These are phyloP conservation scores for Davidsoniella virescens DNA, from an alignment of 2,329 filamentous ascomycete species.

Conservation along the genomic window DNA sequence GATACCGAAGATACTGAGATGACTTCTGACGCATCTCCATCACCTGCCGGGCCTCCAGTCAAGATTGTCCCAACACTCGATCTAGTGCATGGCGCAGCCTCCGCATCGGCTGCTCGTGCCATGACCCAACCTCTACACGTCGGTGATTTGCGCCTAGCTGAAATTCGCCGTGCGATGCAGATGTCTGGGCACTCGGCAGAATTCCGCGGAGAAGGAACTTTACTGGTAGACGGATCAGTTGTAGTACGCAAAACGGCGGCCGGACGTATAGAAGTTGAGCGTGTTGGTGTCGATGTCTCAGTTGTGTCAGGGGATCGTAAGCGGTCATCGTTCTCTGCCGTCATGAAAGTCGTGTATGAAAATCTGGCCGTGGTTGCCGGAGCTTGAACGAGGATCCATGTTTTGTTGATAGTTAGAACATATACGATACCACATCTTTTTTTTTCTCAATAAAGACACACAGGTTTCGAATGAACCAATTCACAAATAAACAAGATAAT, in stretches of 20 bases:
- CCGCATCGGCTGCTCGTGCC: slow-evolving; percentile 40
- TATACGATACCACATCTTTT: no score
- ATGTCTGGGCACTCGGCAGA: slow-evolving; percentile 71
- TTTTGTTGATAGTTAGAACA: neutral
- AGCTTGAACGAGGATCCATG: neutral
- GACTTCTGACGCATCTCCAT: slow-evolving; percentile 9
- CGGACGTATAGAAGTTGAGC: slow-evolving; percentile 80
- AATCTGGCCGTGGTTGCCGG: slow-evolving; percentile 77
- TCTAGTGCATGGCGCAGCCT: slow-evolving; percentile 48
- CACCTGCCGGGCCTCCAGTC: slow-evolving; percentile 14
- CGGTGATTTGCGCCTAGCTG: slow-evolving; percentile 76
- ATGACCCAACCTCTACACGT: slow-evolving; percentile 83
- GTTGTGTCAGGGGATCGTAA: slow-evolving; percentile 15
- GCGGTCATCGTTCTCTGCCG: slow-evolving; percentile 63
- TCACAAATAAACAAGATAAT: neutral
- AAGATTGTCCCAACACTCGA: slow-evolving; percentile 33
- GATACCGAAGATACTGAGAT: slow-evolving; percentile 12
- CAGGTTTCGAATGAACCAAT: no score
- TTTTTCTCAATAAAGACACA: neutral
- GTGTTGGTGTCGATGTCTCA: slow-evolving; percentile 34
- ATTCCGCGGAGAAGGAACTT: slow-evolving; percentile 80
- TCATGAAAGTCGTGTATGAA: slow-evolving; percentile 84
- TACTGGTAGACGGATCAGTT: slow-evolving; percentile 77
- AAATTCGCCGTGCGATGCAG: slow-evolving; percentile 73
- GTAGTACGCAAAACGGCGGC: slow-evolving; percentile 76